These are phyloP conservation scores for Phoenix roebelenii DNA, from an alignment of 176 grass and related monocot genomes.

Conservation along the genomic window DNA sequence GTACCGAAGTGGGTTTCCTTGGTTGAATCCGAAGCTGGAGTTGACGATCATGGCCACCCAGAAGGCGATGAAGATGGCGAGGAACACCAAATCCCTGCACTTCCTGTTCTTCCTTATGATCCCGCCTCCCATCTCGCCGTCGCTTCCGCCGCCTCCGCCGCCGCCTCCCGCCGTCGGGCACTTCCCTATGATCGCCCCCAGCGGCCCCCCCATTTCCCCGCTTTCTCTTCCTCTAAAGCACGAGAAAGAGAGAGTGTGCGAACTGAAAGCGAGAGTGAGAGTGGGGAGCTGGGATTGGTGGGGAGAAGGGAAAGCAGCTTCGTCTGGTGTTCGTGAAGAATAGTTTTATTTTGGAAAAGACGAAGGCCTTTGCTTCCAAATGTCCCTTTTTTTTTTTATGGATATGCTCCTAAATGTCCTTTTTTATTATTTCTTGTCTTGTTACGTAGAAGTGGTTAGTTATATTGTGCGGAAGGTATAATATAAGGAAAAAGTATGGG, in stretches of 20 bases:
- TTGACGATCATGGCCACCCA: slow-evolving; percentile 99
- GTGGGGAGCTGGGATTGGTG: neutral
- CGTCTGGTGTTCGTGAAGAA: no score
- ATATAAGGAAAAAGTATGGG: no score
- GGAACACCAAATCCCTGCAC: slow-evolving; percentile 80
- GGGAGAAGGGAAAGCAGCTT: no score
- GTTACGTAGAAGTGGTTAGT: no score
- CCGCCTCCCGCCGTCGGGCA: slow-evolving; percentile 39
- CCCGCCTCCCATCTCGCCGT: slow-evolving; percentile 30
- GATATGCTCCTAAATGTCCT: no score
- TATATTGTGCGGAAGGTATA: no score
- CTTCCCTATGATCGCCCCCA: slow-evolving; percentile 92
- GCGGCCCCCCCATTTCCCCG: slow-evolving; percentile 59
- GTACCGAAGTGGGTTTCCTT: slow-evolving; percentile 90
- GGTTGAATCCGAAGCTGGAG: slow-evolving; percentile 99
- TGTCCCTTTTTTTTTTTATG: no score
- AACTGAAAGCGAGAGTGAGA: neutral
- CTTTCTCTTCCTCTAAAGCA: neutral
- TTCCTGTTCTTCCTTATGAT: slow-evolving; percentile 75
- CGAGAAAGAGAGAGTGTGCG: neutral
- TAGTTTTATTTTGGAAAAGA: no score
- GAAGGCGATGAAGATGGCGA: slow-evolving; percentile 74
- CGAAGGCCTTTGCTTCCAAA: no score
- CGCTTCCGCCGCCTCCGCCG: neutral
- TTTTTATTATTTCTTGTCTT: no score